phyloP scores from a whole-genome alignment of 805 yeast genomes.

The Myxozyma nipponensis region DNA sequence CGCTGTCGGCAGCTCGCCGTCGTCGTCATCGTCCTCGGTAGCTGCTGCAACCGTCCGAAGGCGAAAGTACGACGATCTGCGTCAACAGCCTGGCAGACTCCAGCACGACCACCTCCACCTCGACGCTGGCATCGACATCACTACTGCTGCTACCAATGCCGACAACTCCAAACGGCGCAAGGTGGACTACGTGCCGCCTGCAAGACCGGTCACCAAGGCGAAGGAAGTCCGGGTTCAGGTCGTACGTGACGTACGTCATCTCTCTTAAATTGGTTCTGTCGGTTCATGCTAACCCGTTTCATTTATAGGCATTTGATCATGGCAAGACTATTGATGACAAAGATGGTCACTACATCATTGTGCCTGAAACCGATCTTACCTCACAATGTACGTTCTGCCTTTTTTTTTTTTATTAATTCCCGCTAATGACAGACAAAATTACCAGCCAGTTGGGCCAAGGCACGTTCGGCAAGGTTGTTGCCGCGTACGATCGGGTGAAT shows the following conservation, averaged over 20 bases:
- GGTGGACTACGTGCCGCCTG: constrained; percentile 10
- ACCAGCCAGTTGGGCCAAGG: constrained; percentile 79
- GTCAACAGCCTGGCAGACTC: not conserved
- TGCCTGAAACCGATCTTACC: constrained; percentile 37
- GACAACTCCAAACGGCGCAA: constrained; percentile 11
- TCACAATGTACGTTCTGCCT: constrained; percentile 18
- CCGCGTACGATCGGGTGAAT: constrained; percentile 66
- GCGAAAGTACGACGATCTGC: constrained; percentile 11
- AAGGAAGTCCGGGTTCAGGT: constrained; percentile 32
- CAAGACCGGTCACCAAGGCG: constrained; percentile 32
- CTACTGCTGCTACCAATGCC: not conserved
- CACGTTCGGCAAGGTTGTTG: constrained; percentile 85
- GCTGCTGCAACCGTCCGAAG: constrained; percentile 4
- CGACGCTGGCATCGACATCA: not conserved
- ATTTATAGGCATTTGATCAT: not conserved
- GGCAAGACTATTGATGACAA: constrained; percentile 36
- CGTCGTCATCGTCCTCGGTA: no score
- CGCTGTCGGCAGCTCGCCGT: no score
- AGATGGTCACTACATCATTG: constrained; percentile 39
- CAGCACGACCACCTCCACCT: not conserved
- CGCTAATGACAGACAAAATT: constrained; percentile 53
- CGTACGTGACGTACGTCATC: constrained; percentile 26
- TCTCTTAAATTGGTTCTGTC: not conserved
- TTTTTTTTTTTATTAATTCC: not conserved
- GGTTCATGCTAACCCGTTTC: not conserved